Percentiles rank a stretch among this genome's conserved stretches.
Evolutionary conservation across 2,329 filamentous ascomycete species (phyloP).

Genomic region (Endoconidiophora laricicola): DNA sequence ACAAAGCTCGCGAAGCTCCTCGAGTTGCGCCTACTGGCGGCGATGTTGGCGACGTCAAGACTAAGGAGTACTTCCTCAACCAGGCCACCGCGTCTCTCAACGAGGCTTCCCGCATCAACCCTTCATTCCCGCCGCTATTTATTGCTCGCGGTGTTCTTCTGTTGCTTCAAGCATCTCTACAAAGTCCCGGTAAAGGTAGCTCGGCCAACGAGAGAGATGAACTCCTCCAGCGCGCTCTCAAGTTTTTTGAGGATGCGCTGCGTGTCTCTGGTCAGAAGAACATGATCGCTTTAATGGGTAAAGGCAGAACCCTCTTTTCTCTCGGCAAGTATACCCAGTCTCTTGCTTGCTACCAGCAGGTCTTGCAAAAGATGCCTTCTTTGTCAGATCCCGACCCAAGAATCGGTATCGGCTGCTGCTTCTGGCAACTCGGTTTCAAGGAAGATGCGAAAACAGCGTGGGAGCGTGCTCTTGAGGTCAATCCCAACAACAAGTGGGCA

Average conservation of each 20-base stretch:
- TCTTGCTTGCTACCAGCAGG: conserved; percentile 70
- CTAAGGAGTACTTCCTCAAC: conserved; percentile 85
- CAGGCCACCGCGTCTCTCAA: conserved; percentile 83
- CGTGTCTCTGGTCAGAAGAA: conserved; percentile 73
- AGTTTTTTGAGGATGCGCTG: conserved; percentile 88
- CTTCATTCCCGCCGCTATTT: conserved; percentile 78
- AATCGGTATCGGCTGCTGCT: conserved; percentile 89
- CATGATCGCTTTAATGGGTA: conserved; percentile 81
- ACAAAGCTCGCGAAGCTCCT: conserved; percentile 70
- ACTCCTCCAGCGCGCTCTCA: conserved; percentile 67
- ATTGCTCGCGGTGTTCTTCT: conserved; percentile 80
- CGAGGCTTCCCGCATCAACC: conserved; percentile 87
- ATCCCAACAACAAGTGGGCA: conserved; percentile 59
- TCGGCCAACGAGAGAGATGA: conserved; percentile 47
- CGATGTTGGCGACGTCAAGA: conserved; percentile 56
- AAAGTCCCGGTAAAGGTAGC: conserved; percentile 42
- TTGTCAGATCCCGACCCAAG: conserved; percentile 86
- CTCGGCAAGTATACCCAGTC: conserved; percentile 75
- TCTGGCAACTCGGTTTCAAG: conserved; percentile 92
- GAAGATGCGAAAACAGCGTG: conserved; percentile 82
- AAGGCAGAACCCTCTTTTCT: conserved; percentile 72
- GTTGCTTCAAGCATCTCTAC: conserved; percentile 72
- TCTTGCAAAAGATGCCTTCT: conserved; percentile 69
- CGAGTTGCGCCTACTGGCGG: conserved; percentile 45
- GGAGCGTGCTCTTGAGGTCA: conserved; percentile 71